These are phyloP conservation scores for Ochromonas danica DNA, from an alignment of 108 stramenopile species.

Conservation along the genomic window DNA sequence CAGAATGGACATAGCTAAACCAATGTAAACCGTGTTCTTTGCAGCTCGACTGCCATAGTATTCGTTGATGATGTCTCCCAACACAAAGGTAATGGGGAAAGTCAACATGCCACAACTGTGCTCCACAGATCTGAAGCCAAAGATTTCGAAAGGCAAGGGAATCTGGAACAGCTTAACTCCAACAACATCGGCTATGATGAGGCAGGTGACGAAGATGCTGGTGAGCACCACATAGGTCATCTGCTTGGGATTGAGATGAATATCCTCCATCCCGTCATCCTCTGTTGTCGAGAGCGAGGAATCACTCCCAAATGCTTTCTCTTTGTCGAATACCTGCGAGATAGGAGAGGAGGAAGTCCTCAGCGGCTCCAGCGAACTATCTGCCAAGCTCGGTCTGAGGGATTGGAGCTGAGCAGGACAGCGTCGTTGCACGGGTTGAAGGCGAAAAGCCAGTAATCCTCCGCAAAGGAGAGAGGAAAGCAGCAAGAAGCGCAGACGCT, in stretches of 20 bases:
- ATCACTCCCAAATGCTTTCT: not conserved
- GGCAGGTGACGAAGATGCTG: not conserved
- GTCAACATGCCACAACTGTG: slow-evolving; percentile 26
- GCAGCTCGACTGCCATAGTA: slow-evolving; percentile 19
- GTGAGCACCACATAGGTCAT: not conserved
- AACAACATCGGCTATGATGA: slow-evolving; percentile 25
- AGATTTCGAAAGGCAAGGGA: not conserved
- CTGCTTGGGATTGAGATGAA: not conserved
- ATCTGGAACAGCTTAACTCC: slow-evolving; percentile 8
- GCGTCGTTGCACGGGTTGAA: too few relatives aligned
- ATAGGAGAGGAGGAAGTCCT: too few relatives aligned
- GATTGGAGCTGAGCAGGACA: too few relatives aligned
- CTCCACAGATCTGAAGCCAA: not conserved
- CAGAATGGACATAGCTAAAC: slow-evolving; percentile 21
- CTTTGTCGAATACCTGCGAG: too few relatives aligned
- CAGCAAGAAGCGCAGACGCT: too few relatives aligned
- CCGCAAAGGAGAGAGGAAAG: too few relatives aligned
- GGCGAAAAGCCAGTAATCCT: too few relatives aligned
- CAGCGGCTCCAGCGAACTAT: too few relatives aligned
- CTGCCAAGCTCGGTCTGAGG: too few relatives aligned
- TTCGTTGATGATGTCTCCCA: slow-evolving; percentile 18
- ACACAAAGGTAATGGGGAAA: slow-evolving; percentile 8
- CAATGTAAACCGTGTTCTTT: slow-evolving; percentile 4
- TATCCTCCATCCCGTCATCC: too few relatives aligned
- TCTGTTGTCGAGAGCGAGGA: too few relatives aligned